These are phyloP conservation scores for Tetracladium setigerum DNA, from an alignment of 495 filamentous ascomycete genomes.

Conservation along the genomic window DNA sequence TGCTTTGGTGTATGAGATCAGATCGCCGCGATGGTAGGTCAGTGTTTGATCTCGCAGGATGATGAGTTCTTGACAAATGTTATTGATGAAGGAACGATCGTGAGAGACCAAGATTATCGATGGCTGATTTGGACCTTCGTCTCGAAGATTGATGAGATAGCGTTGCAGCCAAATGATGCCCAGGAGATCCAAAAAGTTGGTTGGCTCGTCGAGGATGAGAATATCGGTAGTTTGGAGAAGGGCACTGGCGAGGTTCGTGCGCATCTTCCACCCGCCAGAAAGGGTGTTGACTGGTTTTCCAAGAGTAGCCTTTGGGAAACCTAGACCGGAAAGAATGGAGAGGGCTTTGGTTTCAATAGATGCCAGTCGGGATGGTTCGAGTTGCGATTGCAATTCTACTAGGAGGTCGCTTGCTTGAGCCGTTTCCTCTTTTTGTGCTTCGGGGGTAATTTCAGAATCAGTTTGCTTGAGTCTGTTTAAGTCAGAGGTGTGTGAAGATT, in stretches of 20 bases:
- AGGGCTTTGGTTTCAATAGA: constrained; percentile 53
- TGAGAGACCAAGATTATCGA: constrained; percentile 72
- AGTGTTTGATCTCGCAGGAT: constrained; percentile 61
- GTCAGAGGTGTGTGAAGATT: not conserved
- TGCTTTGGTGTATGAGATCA: constrained; percentile 59
- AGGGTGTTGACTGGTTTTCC: constrained; percentile 50
- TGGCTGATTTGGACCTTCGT: constrained; percentile 26
- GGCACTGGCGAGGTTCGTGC: constrained; percentile 56
- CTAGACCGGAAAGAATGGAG: constrained; percentile 58
- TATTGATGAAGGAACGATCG: constrained; percentile 67
- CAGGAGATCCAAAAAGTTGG: constrained; percentile 75
- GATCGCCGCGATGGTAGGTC: constrained; percentile 61
- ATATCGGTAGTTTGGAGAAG: constrained; percentile 68
- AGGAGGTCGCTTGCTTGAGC: constrained; percentile 55
- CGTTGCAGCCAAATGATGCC: constrained; percentile 78
- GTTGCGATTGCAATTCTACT: constrained; percentile 51
- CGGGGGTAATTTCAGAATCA: constrained; percentile 44
- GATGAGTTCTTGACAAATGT: constrained; percentile 67
- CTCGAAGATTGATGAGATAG: constrained; percentile 48
- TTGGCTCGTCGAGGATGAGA: constrained; percentile 80
- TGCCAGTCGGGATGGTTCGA: constrained; percentile 42
- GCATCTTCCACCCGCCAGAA: constrained; percentile 77
- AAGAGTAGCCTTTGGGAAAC: constrained; percentile 57
- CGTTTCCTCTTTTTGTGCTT: constrained; percentile 49
- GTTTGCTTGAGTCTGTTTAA: constrained; percentile 41